These are phyloP conservation scores for Hypoxylon crocopeplum DNA, from an alignment of 495 filamentous ascomycete species.

Conservation along the genomic window DNA sequence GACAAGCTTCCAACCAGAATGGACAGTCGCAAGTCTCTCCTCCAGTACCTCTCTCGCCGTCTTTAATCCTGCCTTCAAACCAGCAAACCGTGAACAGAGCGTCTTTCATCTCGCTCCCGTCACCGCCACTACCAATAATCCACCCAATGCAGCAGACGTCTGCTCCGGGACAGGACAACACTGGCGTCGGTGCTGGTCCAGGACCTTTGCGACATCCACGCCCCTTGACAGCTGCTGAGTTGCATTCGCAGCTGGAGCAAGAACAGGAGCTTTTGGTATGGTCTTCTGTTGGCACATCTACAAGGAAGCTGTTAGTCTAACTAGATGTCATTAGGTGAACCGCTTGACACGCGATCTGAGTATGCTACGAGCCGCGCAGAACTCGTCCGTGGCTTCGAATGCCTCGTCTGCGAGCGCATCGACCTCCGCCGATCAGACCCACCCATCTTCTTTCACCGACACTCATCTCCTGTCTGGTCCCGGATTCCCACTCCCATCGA, in stretches of 20 bases:
- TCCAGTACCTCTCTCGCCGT: conserved; percentile 42
- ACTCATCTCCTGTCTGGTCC: conserved; percentile 42
- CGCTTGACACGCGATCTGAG: conserved; percentile 87
- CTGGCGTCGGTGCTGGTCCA: conserved; percentile 65
- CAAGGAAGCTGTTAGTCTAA: neutral
- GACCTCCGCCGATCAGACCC: conserved; percentile 46
- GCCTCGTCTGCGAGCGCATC: conserved; percentile 70
- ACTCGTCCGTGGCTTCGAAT: conserved; percentile 81
- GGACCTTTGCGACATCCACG: conserved; percentile 81
- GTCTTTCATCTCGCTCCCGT: conserved; percentile 56
- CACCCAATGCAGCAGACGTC: conserved; percentile 42
- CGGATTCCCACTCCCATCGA: conserved; percentile 48
- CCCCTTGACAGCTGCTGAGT: conserved; percentile 83
- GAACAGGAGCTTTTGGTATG: conserved; percentile 93
- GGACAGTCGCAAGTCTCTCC: conserved; percentile 33
- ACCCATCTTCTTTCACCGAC: conserved; percentile 44
- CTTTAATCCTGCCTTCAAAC: conserved; percentile 60
- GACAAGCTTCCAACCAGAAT: conserved; percentile 37
- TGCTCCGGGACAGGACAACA: conserved; percentile 55
- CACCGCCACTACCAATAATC: conserved; percentile 56
- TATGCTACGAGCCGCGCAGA: conserved; percentile 77
- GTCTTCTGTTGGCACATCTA: conserved; percentile 3
- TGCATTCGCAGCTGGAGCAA: conserved; percentile 86
- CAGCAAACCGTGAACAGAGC: conserved; percentile 56
- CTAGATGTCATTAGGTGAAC: conserved; percentile 69